Conservation (phyloP, 129 eudicot species). For the Dittrichia graveolens region DNA sequence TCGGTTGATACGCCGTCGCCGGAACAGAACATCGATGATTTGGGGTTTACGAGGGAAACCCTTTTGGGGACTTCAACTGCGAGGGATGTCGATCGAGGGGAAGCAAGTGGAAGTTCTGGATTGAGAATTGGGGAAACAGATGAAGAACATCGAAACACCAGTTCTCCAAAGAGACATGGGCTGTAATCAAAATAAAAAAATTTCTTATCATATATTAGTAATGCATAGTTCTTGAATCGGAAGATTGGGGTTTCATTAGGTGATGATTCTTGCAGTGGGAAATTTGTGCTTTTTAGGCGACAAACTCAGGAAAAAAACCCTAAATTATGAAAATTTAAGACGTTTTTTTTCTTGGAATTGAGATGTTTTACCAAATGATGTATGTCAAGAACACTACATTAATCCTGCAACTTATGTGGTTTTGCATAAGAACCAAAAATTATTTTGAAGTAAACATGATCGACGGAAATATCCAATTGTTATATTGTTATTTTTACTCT, state of each 20-base stretch:
- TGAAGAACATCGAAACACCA: constrained; percentile 10
- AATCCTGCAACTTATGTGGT: no score
- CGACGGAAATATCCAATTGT: no score
- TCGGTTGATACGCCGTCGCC: neutral
- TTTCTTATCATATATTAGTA: neutral
- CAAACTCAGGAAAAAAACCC: neutral
- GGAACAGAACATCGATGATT: constrained; percentile 9
- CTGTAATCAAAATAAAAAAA: neutral
- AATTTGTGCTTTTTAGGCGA: no score
- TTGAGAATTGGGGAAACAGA: constrained; percentile 37
- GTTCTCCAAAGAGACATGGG: constrained; percentile 18
- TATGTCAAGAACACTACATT: neutral
- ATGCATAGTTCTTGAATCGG: neutral
- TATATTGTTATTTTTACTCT: no score
- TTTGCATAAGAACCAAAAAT: neutral
- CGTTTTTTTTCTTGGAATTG: neutral
- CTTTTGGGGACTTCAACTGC: constrained; percentile 8
- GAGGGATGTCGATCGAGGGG: constrained; percentile 13
- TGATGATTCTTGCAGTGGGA: no score
- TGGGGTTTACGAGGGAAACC: constrained; percentile 21
- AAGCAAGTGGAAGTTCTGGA: constrained; percentile 31
- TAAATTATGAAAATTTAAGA: neutral
- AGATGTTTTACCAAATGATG: neutral
- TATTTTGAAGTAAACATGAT: no score
- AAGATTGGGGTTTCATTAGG: neutral